Percentiles rank a stretch among this genome's conserved stretches.
Evolutionary conservation across 805 yeast genomes (phyloP).

Genomic region (Henningerozyma blattae): DNA sequence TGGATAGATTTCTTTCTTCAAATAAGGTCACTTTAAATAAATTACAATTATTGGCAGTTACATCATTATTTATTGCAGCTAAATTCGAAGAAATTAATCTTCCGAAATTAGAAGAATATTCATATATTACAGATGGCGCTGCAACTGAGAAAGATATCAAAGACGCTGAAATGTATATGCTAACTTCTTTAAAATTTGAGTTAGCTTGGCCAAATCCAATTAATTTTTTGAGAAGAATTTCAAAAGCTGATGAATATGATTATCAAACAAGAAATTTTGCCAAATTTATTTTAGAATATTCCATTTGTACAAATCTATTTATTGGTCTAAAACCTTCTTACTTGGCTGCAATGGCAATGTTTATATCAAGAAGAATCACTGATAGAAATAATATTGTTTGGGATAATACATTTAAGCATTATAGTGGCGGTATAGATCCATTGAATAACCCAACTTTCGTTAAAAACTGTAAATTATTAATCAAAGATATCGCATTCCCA

Average conservation of each 20-base stretch:
- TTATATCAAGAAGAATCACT: slow-evolving; percentile 42
- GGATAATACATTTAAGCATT: slow-evolving; percentile 14
- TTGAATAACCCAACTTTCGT: slow-evolving; percentile 10
- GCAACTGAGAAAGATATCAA: slow-evolving; percentile 71
- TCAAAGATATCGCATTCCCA: slow-evolving; percentile 20
- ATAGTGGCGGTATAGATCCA: slow-evolving; percentile 18
- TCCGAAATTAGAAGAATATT: slow-evolving; percentile 76
- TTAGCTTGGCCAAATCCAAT: slow-evolving; percentile 81
- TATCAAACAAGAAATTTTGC: slow-evolving; percentile 75
- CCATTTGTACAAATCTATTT: slow-evolving; percentile 64
- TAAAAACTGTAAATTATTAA: slow-evolving; percentile 10
- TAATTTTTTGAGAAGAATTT: slow-evolving; percentile 77
- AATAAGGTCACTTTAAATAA: slow-evolving; percentile 67
- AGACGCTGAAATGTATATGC: slow-evolving; percentile 69
- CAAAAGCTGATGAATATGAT: slow-evolving; percentile 86
- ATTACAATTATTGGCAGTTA: slow-evolving; percentile 76
- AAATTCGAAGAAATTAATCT: slow-evolving; percentile 86
- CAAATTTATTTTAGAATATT: slow-evolving; percentile 69
- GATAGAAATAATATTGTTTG: slow-evolving; percentile 9
- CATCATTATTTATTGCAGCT: slow-evolving; percentile 79
- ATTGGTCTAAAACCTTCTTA: slow-evolving; percentile 64
- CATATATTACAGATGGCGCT: slow-evolving; percentile 80
- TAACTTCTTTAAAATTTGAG: slow-evolving; percentile 61
- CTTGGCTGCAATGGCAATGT: slow-evolving; percentile 84
- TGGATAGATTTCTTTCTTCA: slow-evolving; percentile 76